Evolutionary conservation across 2,329 filamentous ascomycete species (phyloP).

Genomic region (Aspergillus thermomutatus): DNA sequence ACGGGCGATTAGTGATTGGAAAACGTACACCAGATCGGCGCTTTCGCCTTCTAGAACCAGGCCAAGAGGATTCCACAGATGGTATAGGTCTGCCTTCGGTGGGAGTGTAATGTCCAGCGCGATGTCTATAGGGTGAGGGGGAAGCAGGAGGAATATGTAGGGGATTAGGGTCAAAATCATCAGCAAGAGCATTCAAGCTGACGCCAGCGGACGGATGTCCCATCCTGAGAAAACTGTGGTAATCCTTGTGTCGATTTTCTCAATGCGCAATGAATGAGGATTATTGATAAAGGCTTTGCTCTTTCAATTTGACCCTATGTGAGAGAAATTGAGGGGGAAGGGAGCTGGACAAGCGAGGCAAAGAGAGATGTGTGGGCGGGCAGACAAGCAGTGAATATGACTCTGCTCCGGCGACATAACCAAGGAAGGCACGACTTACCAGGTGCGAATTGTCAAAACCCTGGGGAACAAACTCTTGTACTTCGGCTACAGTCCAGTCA

Average conservation of each 20-base stretch:
- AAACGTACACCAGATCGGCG: constrained; percentile 10
- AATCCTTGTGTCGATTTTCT: neutral
- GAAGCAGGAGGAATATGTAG: neutral
- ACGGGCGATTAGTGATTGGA: constrained; percentile 14
- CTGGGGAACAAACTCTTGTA: constrained; percentile 53
- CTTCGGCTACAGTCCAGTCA: constrained; percentile 45
- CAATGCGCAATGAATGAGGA: neutral
- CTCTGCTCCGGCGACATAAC: neutral
- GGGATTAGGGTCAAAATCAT: constrained; percentile 17
- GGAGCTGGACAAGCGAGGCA: neutral
- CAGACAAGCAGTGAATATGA: neutral
- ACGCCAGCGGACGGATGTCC: constrained; percentile 2
- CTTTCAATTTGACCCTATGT: neutral
- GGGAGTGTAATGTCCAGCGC: constrained; percentile 2
- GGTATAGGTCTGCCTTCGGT: neutral
- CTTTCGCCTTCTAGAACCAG: constrained; percentile 1
- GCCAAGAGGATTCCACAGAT: neutral
- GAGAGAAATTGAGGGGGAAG: neutral
- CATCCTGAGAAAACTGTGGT: neutral
- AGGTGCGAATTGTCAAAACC: constrained; percentile 48
- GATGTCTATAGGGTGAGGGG: constrained; percentile 3
- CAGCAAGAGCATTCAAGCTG: constrained; percentile 23
- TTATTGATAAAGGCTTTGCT: neutral
- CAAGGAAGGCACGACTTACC: constrained; percentile 37
- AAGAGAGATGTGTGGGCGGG: neutral